Evolutionary conservation across 1,139 yeast genomes (phyloP), one percentile per base, ranked within the genome.

Genomic region (Nadsonia starkeyi-henricii): DNA sequence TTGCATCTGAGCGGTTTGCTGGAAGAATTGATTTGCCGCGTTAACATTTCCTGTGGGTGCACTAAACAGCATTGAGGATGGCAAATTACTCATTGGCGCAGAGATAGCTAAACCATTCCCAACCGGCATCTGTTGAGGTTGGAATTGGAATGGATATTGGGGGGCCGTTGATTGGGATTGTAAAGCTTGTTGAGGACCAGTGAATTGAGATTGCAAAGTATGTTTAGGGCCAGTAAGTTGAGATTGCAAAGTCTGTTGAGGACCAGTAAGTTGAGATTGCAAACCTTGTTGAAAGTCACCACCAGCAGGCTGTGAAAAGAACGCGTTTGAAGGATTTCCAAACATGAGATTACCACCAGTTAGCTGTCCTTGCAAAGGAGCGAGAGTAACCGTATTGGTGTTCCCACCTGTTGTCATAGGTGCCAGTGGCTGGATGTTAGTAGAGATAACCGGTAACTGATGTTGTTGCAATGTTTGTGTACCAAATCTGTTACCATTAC

Each of bases 1-100:
- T 28, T 33, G 43, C 45, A 41, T 41, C 44, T 44, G 46, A 42
- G 41, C 37, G 2, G 47, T 45, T 33, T 28, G 45, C 45, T 45
- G 51, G 37, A 48, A 43, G 13, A 43, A 45, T 15, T 12, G 39
- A 15, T 33, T 33, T n/a, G 39, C 15, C 17, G 39, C 39, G 12
- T n/a, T 33, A 13, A n/a, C 17, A 15, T 23, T 23, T 23, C 39
- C 39, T 13, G 17, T 33, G 4, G 39, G 39, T 15, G 39, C 17
- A 33, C 17, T 13, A n/a, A 33, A 33, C 9, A 33, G 12, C 9
- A 33, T 33, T 15, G 39, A 15, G 17, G 39, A 33, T 13, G 28
- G 17, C 39, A 13, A 4, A 15, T 33, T 33, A n/a, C 17, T 33
- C 17, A 33, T 33, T 33, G 39, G 12, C 39, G 15, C 39, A 12